These are phyloP conservation scores for Epichloe festucae DNA, from an alignment of 2,329 filamentous ascomycete species.

Conservation along the genomic window DNA sequence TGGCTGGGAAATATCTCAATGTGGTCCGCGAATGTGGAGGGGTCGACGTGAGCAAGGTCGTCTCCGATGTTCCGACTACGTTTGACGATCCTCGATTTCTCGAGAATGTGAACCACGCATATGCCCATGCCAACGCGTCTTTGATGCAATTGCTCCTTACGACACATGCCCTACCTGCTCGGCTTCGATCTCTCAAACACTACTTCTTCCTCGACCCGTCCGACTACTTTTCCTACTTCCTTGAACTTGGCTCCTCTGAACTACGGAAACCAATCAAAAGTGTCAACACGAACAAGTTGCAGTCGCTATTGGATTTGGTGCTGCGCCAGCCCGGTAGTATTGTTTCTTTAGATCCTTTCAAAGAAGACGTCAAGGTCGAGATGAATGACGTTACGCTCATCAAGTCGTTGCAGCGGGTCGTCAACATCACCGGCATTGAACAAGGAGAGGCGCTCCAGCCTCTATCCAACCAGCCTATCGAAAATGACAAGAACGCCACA, in stretches of 20 bases:
- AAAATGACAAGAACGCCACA: slow-evolving; percentile 73
- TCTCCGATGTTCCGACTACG: slow-evolving; percentile 75
- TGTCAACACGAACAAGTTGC: slow-evolving; percentile 86
- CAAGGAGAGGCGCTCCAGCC: slow-evolving; percentile 73
- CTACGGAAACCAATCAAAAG: slow-evolving; percentile 77
- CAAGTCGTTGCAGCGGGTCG: slow-evolving; percentile 88
- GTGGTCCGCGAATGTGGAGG: slow-evolving; percentile 95
- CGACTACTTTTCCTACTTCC: slow-evolving; percentile 96
- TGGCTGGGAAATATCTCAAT: slow-evolving; percentile 95
- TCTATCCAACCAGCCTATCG: slow-evolving; percentile 52
- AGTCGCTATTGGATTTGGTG: slow-evolving; percentile 89
- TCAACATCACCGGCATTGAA: slow-evolving; percentile 92
- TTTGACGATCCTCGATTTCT: slow-evolving; percentile 88
- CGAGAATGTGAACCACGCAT: slow-evolving; percentile 91
- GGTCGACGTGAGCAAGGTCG: slow-evolving; percentile 81
- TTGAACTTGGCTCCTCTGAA: slow-evolving; percentile 82
- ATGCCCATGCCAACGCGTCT: slow-evolving; percentile 89
- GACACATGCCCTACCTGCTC: slow-evolving; percentile 77
- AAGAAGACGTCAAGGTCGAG: slow-evolving; percentile 93
- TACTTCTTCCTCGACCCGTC: slow-evolving; percentile 98
- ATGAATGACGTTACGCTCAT: slow-evolving; percentile 93
- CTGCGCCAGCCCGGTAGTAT: slow-evolving; percentile 92
- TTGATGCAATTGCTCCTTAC: slow-evolving; percentile 83
- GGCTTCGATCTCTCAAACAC: slow-evolving; percentile 85
- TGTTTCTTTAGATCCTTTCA: slow-evolving; percentile 89